phyloP scores from a whole-genome alignment of 2,329 filamentous ascomycete genomes.

The Aphanoascus verrucosus region DNA sequence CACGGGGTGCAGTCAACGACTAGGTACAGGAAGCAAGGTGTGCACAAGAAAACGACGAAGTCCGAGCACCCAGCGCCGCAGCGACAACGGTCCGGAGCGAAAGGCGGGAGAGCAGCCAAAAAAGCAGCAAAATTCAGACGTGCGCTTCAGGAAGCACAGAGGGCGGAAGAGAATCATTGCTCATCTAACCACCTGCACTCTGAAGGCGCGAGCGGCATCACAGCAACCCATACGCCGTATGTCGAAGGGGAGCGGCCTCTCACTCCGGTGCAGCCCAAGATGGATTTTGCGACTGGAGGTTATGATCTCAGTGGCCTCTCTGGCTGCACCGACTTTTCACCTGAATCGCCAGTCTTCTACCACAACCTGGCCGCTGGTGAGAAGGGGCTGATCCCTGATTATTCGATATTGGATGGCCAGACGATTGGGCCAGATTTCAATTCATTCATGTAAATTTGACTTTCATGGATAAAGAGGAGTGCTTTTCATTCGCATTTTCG shows the following conservation, averaged over 20 bases:
- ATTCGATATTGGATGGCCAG: constrained; percentile 11
- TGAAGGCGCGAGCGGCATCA: constrained; percentile 2
- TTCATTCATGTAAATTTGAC: constrained; percentile 10
- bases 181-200: neutral
- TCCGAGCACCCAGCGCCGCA: constrained; percentile 31
- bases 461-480: constrained; percentile 10
- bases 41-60: constrained; percentile 30
- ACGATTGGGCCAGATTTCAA: constrained; percentile 13
- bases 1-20: constrained; percentile 80
- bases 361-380: constrained; percentile 19
- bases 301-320: constrained; percentile 22
- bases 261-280: constrained; percentile 14
- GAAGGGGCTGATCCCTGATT: constrained; percentile 10
- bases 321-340: constrained; percentile 22
- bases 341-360: constrained; percentile 22
- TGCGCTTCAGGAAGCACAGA: constrained; percentile 12
- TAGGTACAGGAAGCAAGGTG: constrained; percentile 51
- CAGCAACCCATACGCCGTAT: constrained; percentile 5
- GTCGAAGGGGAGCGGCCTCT: neutral
- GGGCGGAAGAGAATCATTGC: constrained; percentile 7
- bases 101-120: constrained; percentile 33
- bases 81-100: constrained; percentile 34
- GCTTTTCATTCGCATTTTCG: constrained; percentile 9
- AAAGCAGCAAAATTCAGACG: constrained; percentile 26
- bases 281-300: constrained; percentile 15